Conservation (phyloP, 2,329 filamentous ascomycete species). For the Pestalotiopsis sp. region DNA sequence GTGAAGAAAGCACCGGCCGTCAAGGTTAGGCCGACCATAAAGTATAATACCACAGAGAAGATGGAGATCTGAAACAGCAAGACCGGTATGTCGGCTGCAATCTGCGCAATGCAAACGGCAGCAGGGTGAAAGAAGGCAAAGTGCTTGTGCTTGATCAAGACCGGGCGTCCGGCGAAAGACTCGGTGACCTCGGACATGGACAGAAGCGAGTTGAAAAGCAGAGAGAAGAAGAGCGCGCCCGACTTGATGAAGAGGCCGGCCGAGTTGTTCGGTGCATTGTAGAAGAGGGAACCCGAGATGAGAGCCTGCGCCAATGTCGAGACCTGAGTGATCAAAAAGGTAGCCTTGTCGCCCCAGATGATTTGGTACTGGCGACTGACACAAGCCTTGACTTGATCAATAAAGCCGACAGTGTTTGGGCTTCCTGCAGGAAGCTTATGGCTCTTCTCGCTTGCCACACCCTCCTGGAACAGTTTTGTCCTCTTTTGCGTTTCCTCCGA, state of each 20-base stretch:
- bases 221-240: slow-evolving; percentile 65
- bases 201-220: slow-evolving; percentile 64
- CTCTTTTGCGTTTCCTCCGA: slow-evolving; percentile 4
- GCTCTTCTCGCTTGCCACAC: slow-evolving; percentile 28
- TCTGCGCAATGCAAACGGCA: slow-evolving; percentile 60
- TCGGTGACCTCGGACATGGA: slow-evolving; percentile 69
- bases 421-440: slow-evolving; percentile 45
- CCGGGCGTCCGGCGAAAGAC: slow-evolving; percentile 61
- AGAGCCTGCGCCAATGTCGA: slow-evolving; percentile 61
- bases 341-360: slow-evolving; percentile 65
- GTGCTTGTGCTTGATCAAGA: slow-evolving; percentile 59
- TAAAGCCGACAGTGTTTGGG: slow-evolving; percentile 50
- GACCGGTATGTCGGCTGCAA: slow-evolving; percentile 57
- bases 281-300: slow-evolving; percentile 69
- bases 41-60: slow-evolving; percentile 64
- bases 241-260: slow-evolving; percentile 65
- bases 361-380: slow-evolving; percentile 66
- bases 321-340: slow-evolving; percentile 64
- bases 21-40: slow-evolving; percentile 60
- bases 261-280: slow-evolving; percentile 60
- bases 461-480: slow-evolving; percentile 9
- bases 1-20: slow-evolving; percentile 62
- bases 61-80: slow-evolving; percentile 58
- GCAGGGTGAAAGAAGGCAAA: slow-evolving; percentile 62
- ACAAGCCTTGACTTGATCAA: slow-evolving; percentile 58